Base-by-base conservation (phyloP, 305 asterid species). In the Andrographis paniculata region DNA sequence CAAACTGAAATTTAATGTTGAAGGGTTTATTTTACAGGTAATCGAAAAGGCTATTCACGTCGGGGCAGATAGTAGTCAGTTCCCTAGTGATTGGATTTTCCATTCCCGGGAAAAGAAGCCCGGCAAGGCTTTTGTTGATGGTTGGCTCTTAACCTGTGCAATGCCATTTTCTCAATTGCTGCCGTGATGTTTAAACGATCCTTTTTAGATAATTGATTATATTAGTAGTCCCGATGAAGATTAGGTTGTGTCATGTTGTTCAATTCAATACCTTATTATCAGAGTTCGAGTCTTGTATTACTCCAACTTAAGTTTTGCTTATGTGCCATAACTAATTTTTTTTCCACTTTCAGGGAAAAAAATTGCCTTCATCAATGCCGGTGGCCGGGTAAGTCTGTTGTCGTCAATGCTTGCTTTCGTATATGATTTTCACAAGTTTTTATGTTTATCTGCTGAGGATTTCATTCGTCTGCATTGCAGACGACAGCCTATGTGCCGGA, bases 41-140 rank as follows among this genome's bases (percentile, higher is more conserved):
- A 76, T 50, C 54, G 75, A 65, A 65, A 75, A 67, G 61, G 93
- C 98, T 58, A 64, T 80, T 48, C 91, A 82, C 57, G 94, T 80
- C 64, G 96, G 78, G 82, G 95, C 88, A 6, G 96, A 89, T 56
- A 76, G 83, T 78, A 80, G 79, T 71, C 81, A 78, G 83, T 89
- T 80, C 64, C 98, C 98, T 64, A 55, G 62, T 75, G 64, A 75
- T 71, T 89, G 98, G 98, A 78, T 89, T 77, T 85, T 76, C 80
- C 96, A 82, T 74, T 82, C 68, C 55, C 79, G 96, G 70, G 98
- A 89, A 66, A 85, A 80, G 88, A 82, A 85, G 70, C 81, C 92
- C 65, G 95, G 77, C 69, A 76, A 80, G 78, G 94, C 94, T 64
- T 74, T 80, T 69, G 69, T 89, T 59, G 91, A 82, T 76, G 98